Evolutionary conservation across 495 filamentous ascomycete species (phyloP), one percentile per base, ranked within the genome.

Genomic region (Aspergillus wentii): DNA sequence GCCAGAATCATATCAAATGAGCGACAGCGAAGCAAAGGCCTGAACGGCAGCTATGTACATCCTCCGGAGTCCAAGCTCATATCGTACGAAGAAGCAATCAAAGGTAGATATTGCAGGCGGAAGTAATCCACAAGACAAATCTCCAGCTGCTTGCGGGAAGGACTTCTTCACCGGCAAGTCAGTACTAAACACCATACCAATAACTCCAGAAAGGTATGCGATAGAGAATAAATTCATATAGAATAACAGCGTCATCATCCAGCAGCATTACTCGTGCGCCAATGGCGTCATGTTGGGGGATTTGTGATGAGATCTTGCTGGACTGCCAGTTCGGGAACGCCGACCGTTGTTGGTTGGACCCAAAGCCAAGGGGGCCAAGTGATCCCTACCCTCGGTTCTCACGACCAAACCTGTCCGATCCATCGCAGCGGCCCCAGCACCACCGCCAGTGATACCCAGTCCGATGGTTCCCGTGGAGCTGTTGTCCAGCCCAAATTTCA

Each of bases 311-410:
- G 66, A 59, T 42, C 68, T 39, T 5, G 66, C 64, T 21, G 68
- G 68, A 58, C 66, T 71, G 44, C 61, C 62, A 17, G 66, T 58
- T 38, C 67, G 44, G 19, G 67, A 69, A 18, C 65, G 65, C 28
- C 67, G 64, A 4, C 67, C 68, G 33, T 69, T 69, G 0, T 56
- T 68, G 8, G 64, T 68, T 16, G 66, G 64, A 1, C 66, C 66
- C 14, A 69, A 21, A 13, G 64, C 59, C 16, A 69, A 44, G 8
- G 66, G 65, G 18, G 65, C 56, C 35, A 84, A 56, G 43, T 86
- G 74, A 53, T 95, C 90, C 35, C 85, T 69, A 54, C 86, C 92
- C 53, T 92, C 89, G 1, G 84, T 86, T 46, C 88, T 68, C 3
- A 85, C 76, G 21, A 85, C 83, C 42, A 94, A 56, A 21, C 88